These are phyloP conservation scores for Begonia loranthoides DNA, from an alignment of 306 rosid species.

Conservation along the genomic window DNA sequence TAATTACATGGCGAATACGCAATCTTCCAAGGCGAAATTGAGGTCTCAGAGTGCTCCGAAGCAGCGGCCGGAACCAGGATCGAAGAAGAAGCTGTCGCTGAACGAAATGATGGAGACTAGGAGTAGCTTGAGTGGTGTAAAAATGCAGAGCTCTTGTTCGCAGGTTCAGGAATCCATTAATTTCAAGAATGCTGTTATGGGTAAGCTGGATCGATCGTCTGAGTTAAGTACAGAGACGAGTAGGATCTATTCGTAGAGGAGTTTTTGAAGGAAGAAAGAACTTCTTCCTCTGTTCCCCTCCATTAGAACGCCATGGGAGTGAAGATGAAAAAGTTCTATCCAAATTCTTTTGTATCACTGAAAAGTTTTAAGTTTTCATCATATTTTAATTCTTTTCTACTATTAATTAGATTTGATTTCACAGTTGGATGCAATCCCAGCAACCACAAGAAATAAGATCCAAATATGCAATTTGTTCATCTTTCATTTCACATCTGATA, in stretches of 20 bases:
- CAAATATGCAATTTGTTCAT: no score
- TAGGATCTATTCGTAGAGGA: conserved; percentile 17
- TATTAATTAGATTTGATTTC: no score
- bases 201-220: conserved; percentile 44
- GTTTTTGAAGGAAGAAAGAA: conserved; percentile 1
- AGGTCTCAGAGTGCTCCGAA: conserved; percentile 86
- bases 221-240: conserved; percentile 4
- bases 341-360: no score
- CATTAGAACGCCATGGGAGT: no score
- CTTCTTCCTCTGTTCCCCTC: no score
- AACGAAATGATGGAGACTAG: conserved; percentile 63
- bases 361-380: no score
- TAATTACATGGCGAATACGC: conserved; percentile 64
- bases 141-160: conserved; percentile 79
- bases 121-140: conserved; percentile 58
- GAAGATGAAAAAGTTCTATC: no score
- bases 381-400: no score
- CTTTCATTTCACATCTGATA: no score
- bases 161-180: conserved; percentile 55
- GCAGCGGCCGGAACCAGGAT: conserved; percentile 59
- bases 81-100: conserved; percentile 46
- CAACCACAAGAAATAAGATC: no score
- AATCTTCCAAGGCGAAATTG: conserved; percentile 72
- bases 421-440: no score
- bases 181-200: conserved; percentile 76